Base-by-base conservation (phyloP, 2,329 filamentous ascomycete genomes). In the Scopulariopsis brevicaulis region DNA sequence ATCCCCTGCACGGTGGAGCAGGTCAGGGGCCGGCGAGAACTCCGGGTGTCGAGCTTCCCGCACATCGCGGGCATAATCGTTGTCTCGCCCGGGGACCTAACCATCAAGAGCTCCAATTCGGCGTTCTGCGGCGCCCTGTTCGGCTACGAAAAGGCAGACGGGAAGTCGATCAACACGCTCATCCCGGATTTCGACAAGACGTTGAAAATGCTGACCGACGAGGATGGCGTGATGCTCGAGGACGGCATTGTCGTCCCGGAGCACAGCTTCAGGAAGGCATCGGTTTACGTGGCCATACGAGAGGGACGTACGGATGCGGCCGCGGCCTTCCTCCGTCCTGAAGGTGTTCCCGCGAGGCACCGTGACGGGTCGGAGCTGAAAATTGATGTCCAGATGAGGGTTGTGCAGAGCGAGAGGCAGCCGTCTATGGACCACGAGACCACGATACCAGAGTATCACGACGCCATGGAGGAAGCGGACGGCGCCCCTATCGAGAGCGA, bases 201-300 rank as follows among this genome's bases (percentile, higher is more conserved):
- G 52, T 75, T 99, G 55, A 78, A 84, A 50, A 84, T 95, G 32
- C 77, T 99, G 65, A 90, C 84, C 4, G 87, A 96, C 58, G 90
- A 96, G 67, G 92, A 99, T 64, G 85, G 89, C 48, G 80, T 96
- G 55, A 80, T 85, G 56, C 77, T 97, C 28, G 81, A 88, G 12
- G 94, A 99, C 69, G 94, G 94, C n/a, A 92, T 96, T 65, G 92
- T 99, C 18, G 87, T 99, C 58, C 92, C 94, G 1, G 94, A 99
- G 70, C 92, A 96, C 68, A 95, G 90, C 66, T 97, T 99, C 73
- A 85, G 94, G 59, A 86, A 92, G 63, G 94, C 94, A 7, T 83
- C 90, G 59, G 90, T 91, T 4, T 81, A 96, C 57, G 79, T 96
- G 25, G 88, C 89, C 2, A 78, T 97, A 59, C 85, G 89, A 58